Percentiles rank a stretch among this genome's conserved stretches.
Conservation (phyloP, 2,329 filamentous ascomycete species). For the Mycocentrospora acerina region DNA sequence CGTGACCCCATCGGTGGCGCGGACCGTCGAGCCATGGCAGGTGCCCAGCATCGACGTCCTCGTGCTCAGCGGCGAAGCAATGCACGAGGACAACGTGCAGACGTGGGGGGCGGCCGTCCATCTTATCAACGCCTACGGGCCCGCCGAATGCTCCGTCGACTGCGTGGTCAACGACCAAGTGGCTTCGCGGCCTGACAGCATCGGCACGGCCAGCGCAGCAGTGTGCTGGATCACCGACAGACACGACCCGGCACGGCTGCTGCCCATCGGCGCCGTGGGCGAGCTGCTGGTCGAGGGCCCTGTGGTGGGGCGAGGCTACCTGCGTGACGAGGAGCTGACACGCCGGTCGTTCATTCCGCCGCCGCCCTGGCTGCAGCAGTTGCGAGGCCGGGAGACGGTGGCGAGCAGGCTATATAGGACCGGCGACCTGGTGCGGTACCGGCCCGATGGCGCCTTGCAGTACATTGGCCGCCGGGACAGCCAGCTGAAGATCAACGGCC, state of each 20-base stretch:
- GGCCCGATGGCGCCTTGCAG: neutral
- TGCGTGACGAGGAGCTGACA: too few species aligned
- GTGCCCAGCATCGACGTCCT: slow-evolving; percentile 9
- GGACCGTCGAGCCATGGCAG: slow-evolving; percentile 4
- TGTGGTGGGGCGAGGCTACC: slow-evolving; percentile 19
- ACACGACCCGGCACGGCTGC: too few species aligned
- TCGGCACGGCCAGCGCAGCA: slow-evolving; percentile 53
- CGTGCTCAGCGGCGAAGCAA: slow-evolving; percentile 11
- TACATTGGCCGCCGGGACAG: neutral
- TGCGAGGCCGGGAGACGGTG: too few species aligned
- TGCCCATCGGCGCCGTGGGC: slow-evolving; percentile 15
- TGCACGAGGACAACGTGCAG: slow-evolving; percentile 4
- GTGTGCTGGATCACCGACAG: too few species aligned
- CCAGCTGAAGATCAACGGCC: neutral
- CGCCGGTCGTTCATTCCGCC: too few species aligned
- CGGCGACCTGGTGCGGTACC: neutral
- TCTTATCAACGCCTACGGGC: slow-evolving; percentile 20
- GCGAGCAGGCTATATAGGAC: neutral
- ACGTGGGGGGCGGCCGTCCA: slow-evolving; percentile 9
- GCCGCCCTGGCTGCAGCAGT: too few species aligned
- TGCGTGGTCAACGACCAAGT: too few species aligned
- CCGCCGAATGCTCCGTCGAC: slow-evolving; percentile 15
- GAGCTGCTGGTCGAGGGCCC: slow-evolving; percentile 24
- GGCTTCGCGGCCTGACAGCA: too few species aligned
- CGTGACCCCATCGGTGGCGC: slow-evolving; percentile 5